phyloP scores from a whole-genome alignment of 1,284 basidiomycete species.

The Rhodotorula glutinis region DNA sequence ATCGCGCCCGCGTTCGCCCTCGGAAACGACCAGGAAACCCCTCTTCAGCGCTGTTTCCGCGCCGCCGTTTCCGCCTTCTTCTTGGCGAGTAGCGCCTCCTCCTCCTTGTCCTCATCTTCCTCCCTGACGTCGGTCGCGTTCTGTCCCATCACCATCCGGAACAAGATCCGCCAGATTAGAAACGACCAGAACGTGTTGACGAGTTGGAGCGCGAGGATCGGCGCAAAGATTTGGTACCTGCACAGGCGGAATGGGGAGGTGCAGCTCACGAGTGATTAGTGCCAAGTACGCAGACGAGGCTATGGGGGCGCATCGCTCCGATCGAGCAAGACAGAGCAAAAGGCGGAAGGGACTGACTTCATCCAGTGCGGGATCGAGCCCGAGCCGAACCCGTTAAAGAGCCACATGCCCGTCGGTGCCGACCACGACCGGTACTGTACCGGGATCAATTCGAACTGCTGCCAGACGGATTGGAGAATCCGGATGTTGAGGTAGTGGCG shows the following conservation, averaged over 20 bases:
- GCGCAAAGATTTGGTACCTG: conserved; percentile 68
- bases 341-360: conserved; percentile 42
- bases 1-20: too few relatives aligned
- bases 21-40: too few relatives aligned
- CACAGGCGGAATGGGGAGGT: neutral
- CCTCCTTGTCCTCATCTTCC: conserved; percentile 42
- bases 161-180: conserved; percentile 39
- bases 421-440: conserved; percentile 14
- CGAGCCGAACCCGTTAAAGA: conserved; percentile 64
- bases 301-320: neutral
- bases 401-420: conserved; percentile 51
- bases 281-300: too few relatives aligned
- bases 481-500: conserved; percentile 86
- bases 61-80: conserved; percentile 41
- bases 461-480: conserved; percentile 85
- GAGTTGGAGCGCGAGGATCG: conserved; percentile 69
- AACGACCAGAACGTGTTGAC: conserved; percentile 67
- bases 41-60: too few relatives aligned
- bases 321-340: too few relatives aligned
- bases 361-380: conserved; percentile 67
- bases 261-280: neutral
- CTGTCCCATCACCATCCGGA: conserved; percentile 36
- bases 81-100: conserved; percentile 36
- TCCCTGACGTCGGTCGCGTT: conserved; percentile 38
- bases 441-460: conserved; percentile 72